Evolutionary conservation across 2,329 filamentous ascomycete genomes (phyloP).

Genomic region (Teratosphaeria pseudoeucalypti): DNA sequence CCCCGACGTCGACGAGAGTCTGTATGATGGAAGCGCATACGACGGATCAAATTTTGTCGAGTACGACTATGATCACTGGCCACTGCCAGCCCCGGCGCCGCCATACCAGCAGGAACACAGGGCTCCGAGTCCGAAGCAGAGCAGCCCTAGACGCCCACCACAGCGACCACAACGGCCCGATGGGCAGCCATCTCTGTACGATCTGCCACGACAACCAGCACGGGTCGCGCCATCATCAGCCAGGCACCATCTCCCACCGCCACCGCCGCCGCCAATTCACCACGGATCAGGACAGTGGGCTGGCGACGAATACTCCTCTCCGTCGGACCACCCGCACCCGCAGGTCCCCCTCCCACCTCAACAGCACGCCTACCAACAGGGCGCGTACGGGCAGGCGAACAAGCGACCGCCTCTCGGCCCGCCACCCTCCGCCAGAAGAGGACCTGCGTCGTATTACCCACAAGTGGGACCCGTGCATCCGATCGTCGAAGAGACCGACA

Average conservation of each 20-base stretch:
- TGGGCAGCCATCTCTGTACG: slow-evolving; percentile 6
- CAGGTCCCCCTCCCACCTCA: slow-evolving; percentile 1
- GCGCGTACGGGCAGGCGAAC: slow-evolving; percentile 5
- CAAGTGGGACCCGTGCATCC: slow-evolving; percentile 38
- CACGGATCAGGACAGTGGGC: slow-evolving; percentile 22
- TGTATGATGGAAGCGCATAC: slow-evolving; percentile 19
- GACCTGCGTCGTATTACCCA: slow-evolving; percentile 40
- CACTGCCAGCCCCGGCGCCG: slow-evolving; percentile 9
- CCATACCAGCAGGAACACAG: neutral
- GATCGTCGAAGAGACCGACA: slow-evolving; percentile 39
- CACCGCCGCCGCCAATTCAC: slow-evolving; percentile 11
- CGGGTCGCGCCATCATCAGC: slow-evolving; percentile 6
- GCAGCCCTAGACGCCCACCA: slow-evolving; percentile 13
- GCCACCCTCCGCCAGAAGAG: slow-evolving; percentile 38
- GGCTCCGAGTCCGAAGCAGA: slow-evolving; percentile 1
- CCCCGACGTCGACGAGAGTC: slow-evolving; percentile 10
- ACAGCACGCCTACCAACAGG: slow-evolving; percentile 5
- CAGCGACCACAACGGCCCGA: slow-evolving; percentile 20
- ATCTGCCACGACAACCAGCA: slow-evolving; percentile 9
- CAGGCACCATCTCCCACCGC: slow-evolving; percentile 6
- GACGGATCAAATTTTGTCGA: slow-evolving; percentile 9
- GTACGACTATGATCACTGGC: slow-evolving; percentile 15
- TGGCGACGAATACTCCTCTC: slow-evolving; percentile 19
- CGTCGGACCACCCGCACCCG: slow-evolving; percentile 3
- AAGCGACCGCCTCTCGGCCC: slow-evolving; percentile 32